These are phyloP conservation scores for Mycocentrospora acerina DNA, from an alignment of 2,329 filamentous ascomycete genomes.

Conservation along the genomic window DNA sequence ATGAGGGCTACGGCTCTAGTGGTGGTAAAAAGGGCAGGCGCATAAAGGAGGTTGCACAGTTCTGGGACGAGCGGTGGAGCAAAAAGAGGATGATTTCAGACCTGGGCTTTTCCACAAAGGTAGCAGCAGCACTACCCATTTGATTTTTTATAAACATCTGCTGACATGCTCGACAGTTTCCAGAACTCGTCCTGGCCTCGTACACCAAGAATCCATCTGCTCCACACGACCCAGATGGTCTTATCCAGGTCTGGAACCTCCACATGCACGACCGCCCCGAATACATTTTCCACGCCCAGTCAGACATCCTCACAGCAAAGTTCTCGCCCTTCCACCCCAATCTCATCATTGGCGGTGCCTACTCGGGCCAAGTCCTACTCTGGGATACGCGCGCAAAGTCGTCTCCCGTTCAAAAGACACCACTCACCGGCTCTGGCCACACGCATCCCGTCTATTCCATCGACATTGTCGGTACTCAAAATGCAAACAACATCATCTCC, in stretches of 20 bases:
- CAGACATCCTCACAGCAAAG: constrained; percentile 90
- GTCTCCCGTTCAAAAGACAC: constrained; percentile 89
- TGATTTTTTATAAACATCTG: neutral
- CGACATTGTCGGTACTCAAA: constrained; percentile 95
- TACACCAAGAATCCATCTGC: constrained; percentile 98
- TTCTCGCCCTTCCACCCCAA: constrained; percentile 99
- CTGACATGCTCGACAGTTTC: constrained; percentile 58
- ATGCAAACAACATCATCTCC: constrained; percentile 97
- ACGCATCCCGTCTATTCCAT: constrained; percentile 96
- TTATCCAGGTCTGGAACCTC: constrained; percentile 96
- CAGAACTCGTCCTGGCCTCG: constrained; percentile 86
- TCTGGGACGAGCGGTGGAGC: constrained; percentile 93
- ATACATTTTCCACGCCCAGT: constrained; percentile 95
- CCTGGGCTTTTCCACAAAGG: constrained; percentile 91
- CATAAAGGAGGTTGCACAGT: constrained; percentile 86
- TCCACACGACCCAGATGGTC: constrained; percentile 87
- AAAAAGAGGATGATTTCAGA: constrained; percentile 97
- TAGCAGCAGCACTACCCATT: constrained; percentile 28
- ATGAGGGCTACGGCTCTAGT: constrained; percentile 68
- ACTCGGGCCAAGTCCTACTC: constrained; percentile 91
- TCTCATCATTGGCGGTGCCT: constrained; percentile 91
- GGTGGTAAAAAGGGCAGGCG: constrained; percentile 71
- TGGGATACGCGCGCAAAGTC: constrained; percentile 92
- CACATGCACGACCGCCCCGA: constrained; percentile 93
- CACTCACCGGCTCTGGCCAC: constrained; percentile 89